phyloP scores from a whole-genome alignment of 169 alveolate genomes.

The Theileria orientalis region DNA sequence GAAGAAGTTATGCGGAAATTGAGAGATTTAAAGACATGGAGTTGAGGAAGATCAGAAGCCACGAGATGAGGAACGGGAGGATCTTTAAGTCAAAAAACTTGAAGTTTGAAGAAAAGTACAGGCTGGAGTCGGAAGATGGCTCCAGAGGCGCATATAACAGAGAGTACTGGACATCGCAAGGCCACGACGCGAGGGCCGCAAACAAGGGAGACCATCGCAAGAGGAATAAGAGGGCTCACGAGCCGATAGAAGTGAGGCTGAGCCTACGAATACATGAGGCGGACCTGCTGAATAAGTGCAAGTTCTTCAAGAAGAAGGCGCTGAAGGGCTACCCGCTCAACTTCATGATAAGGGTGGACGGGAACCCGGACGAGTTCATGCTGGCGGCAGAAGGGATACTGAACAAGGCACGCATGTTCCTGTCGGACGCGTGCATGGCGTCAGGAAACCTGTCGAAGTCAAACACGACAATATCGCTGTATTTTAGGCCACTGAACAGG shows the following conservation, averaged over 20 bases:
- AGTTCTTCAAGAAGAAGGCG: not conserved
- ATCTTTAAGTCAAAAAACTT: no score
- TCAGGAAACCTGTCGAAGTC: conserved; percentile 49
- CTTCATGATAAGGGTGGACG: not conserved
- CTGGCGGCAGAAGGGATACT: conserved; percentile 7
- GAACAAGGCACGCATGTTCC: not conserved
- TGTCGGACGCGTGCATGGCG: not conserved
- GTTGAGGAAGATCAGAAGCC: no score
- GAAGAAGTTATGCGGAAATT: no score
- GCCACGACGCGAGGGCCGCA: no score
- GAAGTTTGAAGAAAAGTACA: no score
- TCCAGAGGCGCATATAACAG: no score
- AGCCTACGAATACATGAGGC: not conserved
- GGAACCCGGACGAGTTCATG: not conserved
- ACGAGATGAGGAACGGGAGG: no score
- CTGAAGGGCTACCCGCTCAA: not conserved
- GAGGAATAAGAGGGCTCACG: no score
- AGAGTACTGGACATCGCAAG: no score
- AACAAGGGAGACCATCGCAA: no score
- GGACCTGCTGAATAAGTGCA: not conserved
- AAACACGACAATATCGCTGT: not conserved
- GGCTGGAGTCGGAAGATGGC: no score
- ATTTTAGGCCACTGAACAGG: not conserved
- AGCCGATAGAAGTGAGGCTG: not conserved
- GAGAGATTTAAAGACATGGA: no score